A percentile compares a stretch with the other conserved stretches of the same genome.
These are phyloP conservation scores for Phoma sp. DNA, from an alignment of 2,329 filamentous ascomycete species.

Conservation along the genomic window DNA sequence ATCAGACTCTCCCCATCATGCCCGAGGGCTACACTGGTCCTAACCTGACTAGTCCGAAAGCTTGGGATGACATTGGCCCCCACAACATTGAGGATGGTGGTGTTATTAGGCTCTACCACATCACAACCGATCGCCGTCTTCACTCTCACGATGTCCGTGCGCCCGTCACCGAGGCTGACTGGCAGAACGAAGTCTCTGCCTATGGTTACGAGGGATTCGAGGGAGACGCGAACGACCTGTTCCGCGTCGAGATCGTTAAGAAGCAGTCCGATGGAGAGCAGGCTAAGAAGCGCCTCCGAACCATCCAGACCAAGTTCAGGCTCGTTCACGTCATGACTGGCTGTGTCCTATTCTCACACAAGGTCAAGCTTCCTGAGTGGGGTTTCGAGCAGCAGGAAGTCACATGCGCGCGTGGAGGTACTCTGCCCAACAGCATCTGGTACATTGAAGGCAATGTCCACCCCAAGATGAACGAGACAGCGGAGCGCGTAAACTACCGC, in stretches of 20 bases:
- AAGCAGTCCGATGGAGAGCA: slow-evolving; percentile 78
- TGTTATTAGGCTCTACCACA: slow-evolving; percentile 82
- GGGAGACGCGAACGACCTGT: slow-evolving; percentile 94
- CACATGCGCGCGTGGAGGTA: slow-evolving; percentile 91
- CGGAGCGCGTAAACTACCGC: slow-evolving; percentile 95
- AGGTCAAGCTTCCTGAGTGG: slow-evolving; percentile 98
- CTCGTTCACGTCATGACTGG: slow-evolving; percentile 97
- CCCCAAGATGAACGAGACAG: slow-evolving; percentile 70
- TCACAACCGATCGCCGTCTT: slow-evolving; percentile 81
- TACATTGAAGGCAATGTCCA: slow-evolving; percentile 93
- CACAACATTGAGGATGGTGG: slow-evolving; percentile 79
- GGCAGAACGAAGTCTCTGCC: slow-evolving; percentile 95
- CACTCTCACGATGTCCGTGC: slow-evolving; percentile 92
- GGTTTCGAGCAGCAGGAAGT: slow-evolving; percentile 98
- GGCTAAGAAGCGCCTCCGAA: slow-evolving; percentile 84
- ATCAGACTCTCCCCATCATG: slow-evolving; percentile 75
- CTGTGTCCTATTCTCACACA: slow-evolving; percentile 95
- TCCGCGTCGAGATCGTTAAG: slow-evolving; percentile 94
- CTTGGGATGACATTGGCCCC: slow-evolving; percentile 79
- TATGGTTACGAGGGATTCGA: slow-evolving; percentile 98
- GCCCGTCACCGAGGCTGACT: slow-evolving; percentile 57
- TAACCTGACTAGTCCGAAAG: slow-evolving; percentile 77
- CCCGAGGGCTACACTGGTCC: slow-evolving; percentile 78
- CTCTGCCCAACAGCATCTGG: slow-evolving; percentile 95
- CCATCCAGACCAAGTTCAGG: slow-evolving; percentile 95